phyloP scores from a whole-genome alignment of 305 asterid species.

The Rubia peregrina region DNA sequence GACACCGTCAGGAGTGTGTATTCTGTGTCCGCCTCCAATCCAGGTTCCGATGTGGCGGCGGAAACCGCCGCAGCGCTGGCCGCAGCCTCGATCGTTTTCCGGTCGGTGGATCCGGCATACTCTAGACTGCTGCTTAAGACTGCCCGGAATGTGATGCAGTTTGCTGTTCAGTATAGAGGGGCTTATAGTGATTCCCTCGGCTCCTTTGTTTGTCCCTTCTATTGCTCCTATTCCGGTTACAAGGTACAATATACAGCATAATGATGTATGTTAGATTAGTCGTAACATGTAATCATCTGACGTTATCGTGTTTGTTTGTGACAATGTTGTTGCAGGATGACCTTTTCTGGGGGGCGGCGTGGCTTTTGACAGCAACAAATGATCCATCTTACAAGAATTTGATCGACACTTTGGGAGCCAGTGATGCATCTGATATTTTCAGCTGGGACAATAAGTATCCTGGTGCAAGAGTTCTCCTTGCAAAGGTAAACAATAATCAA shows the following conservation, averaged over 20 bases:
- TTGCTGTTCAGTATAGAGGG: slow-evolving; percentile 63
- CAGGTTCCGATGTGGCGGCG: slow-evolving; percentile 89
- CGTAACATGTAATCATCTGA: no score
- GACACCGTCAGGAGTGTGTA: slow-evolving; percentile 56
- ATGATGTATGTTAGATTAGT: no score
- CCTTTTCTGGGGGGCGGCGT: slow-evolving; percentile 82
- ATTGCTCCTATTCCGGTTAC: slow-evolving; percentile 79
- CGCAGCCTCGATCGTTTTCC: slow-evolving; percentile 74
- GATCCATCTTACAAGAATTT: slow-evolving; percentile 44
- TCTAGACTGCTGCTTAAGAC: slow-evolving; percentile 42
- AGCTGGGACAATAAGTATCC: slow-evolving; percentile 95
- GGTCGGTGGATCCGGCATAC: slow-evolving; percentile 43
- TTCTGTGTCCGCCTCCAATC: slow-evolving; percentile 48
- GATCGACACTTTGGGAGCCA: slow-evolving; percentile 45
- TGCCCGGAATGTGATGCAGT: slow-evolving; percentile 55
- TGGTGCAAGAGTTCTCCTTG: slow-evolving; percentile 76
- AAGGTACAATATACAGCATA: slow-evolving; percentile 24
- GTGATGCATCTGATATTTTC: slow-evolving; percentile 51
- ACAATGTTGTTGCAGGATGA: slow-evolving; percentile 45
- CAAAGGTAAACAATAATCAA: slow-evolving; percentile 23
- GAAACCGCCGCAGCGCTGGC: slow-evolving; percentile 96
- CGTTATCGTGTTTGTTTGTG: not conserved
- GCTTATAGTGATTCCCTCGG: slow-evolving; percentile 77
- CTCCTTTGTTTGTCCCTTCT: slow-evolving; percentile 66
- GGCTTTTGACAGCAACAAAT: slow-evolving; percentile 79